These are phyloP conservation scores for Periconia sp. DNA, from an alignment of 2,329 filamentous ascomycete species.

Conservation along the genomic window DNA sequence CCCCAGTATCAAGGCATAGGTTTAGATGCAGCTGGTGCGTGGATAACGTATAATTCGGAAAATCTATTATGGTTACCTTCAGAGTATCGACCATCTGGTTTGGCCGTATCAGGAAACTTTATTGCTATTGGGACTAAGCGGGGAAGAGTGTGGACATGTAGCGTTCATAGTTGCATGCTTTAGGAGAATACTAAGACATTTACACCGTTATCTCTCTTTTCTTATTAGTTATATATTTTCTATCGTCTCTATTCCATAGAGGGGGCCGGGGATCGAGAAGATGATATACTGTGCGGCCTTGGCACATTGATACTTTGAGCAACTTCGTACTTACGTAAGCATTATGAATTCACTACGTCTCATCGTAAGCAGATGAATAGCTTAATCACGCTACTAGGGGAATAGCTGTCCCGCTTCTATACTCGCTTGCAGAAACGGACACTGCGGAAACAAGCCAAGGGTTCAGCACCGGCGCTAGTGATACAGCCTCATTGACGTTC, in stretches of 20 bases:
- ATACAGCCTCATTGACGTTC: too few species aligned
- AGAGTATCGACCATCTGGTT: conserved; percentile 18
- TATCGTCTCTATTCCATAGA: neutral
- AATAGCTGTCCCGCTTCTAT: neutral
- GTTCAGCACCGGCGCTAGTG: too few species aligned
- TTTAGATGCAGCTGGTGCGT: neutral
- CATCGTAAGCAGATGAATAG: neutral
- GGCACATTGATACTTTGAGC: neutral
- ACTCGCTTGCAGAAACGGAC: too few species aligned
- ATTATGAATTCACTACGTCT: neutral
- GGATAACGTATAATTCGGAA: neutral
- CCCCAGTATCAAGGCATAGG: neutral
- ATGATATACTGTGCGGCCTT: neutral
- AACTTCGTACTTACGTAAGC: neutral
- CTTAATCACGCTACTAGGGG: neutral
- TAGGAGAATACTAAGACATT: neutral
- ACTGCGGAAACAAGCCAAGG: too few species aligned
- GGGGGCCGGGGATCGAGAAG: neutral
- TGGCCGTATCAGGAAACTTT: conserved; percentile 14
- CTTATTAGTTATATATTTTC: neutral
- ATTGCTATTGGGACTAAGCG: conserved; percentile 14
- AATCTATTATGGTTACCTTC: neutral
- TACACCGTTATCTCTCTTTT: neutral
- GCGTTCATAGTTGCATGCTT: neutral
- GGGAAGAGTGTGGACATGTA: conserved; percentile 20